Evolutionary conservation across 306 rosid genomes (phyloP), one percentile per base, ranked within the genome.

Genomic region (Vicia sativa): DNA sequence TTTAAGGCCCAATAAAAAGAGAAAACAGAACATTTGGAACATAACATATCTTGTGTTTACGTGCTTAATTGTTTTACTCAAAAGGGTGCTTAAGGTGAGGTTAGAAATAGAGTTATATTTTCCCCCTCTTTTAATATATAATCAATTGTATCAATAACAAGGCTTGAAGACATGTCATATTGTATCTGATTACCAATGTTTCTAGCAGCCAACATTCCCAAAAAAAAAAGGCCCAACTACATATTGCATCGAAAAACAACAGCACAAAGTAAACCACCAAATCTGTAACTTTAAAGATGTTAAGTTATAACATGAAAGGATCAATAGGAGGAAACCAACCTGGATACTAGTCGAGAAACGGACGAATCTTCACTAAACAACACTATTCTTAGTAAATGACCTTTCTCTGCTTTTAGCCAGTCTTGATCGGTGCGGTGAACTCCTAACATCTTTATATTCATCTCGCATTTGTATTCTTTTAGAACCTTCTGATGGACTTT

Each of bases 331-430:
- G 52, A 69, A 44, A 60, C 69, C 46, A 58, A 83, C 82, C 70
- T 60, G 73, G 69, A 46, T 1, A 38, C 29, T 19, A 67, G 70
- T 52, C 37, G 75, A 18, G 44, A 67, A 67, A 50, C 52, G 39
- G 29, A 53, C 28, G 68, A 45, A 58, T 46, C 65, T 68, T 64
- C 7, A 59, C 67, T 29, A 59, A 77, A 56, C 60, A 77, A 56
- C 60, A 16, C 28, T 18, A 44, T 73, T 78, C 81, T 80, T 75
- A 74, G 69, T 50, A 37, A 68, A 57, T 46, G 66, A 52, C 72
- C 67, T 71, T 35, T 41, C 67, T n/a, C 39, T 57, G 57, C 69
- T 57, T 21, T 9, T 68, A 58, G 77, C 58, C 56, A 71, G 72
- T 38, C 70, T 78, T 68, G 79, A 63, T 60, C 70, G 15, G 54